phyloP scores from a whole-genome alignment of 2,329 filamentous ascomycete genomes.

The Fusarium redolens region DNA sequence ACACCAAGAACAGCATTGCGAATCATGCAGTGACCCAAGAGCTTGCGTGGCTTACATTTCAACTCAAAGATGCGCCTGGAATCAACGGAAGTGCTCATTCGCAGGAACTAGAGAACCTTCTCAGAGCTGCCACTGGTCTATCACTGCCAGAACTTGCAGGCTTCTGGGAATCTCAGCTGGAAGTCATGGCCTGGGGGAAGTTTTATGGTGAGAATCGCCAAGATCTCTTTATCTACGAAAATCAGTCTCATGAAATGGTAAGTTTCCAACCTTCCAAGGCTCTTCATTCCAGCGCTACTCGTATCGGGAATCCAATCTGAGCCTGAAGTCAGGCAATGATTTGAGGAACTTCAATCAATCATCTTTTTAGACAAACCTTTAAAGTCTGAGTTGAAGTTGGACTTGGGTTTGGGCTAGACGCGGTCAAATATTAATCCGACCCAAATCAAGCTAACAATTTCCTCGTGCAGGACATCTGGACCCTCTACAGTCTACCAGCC shows the following conservation, averaged over 20 bases:
- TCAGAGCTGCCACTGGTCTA: not conserved
- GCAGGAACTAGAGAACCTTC: not conserved
- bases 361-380: not conserved
- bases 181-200: not conserved
- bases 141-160: not conserved
- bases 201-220: not conserved
- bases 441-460: slow-evolving; percentile 32
- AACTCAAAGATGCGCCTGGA: not conserved
- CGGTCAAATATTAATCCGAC: slow-evolving; percentile 31
- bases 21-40: not conserved
- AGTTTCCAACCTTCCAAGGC: not conserved
- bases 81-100: not conserved
- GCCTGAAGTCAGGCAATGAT: not conserved
- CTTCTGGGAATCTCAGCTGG: not conserved
- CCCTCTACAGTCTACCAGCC: slow-evolving; percentile 2
- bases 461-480: slow-evolving; percentile 30
- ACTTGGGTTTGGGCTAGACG: not conserved
- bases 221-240: slow-evolving; percentile 15
- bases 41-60: slow-evolving; percentile 2
- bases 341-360: not conserved
- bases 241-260: not conserved
- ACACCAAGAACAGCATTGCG: not conserved
- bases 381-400: not conserved
- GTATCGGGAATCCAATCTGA: not conserved
- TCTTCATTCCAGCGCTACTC: not conserved